Evolutionary conservation across 1,284 basidiomycete species (phyloP), one percentile per base, ranked within the genome.

Genomic region (Schizophyllum amplum): DNA sequence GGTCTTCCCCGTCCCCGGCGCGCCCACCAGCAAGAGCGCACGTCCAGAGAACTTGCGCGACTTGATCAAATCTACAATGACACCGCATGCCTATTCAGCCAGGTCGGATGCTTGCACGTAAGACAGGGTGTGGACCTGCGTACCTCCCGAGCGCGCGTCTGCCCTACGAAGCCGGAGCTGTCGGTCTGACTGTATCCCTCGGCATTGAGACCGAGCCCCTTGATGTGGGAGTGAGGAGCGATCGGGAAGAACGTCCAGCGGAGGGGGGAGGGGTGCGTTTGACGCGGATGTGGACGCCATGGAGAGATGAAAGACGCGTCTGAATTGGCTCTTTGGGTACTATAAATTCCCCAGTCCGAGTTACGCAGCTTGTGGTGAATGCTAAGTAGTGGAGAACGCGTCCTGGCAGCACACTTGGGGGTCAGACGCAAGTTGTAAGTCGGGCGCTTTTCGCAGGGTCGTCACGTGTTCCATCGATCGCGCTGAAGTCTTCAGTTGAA

Each of bases 1-100:
- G 0, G 97, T 99, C 77, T 99, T 94, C 17, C 94, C 94, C 2
- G 94, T 96, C 11, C 94, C 92, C 0, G 94, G 94, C 33, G 91
- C 91, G 54, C 94, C 94, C 15, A 90, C 93, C 42, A 96, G 83
- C 17, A 96, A 72, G 42, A 96, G 75, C 0, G 93, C 94, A 53
- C 92, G 82, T 42, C 93, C 94, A n/a, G 92, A 93, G 74, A 95
- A 94, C 69, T 90, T 92, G 65, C 90, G 85, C 61, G 87, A 87
- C 68, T 93, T 92, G 65, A 95, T 85, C 53, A 97, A 84, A 63
- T 94, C 90, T n/a, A 94, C 87, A 27, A 92, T 85, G 26, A 97
- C 86, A 23, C 92, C 92, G 63, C 93, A 95, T 24, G 92, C 93
- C 90, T 94, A 59, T n/a, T 20, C 17, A 20, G 47, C 47, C n/a